Base-by-base conservation (phyloP, 2,329 filamentous ascomycete genomes). In the Phialophora chinensis region DNA sequence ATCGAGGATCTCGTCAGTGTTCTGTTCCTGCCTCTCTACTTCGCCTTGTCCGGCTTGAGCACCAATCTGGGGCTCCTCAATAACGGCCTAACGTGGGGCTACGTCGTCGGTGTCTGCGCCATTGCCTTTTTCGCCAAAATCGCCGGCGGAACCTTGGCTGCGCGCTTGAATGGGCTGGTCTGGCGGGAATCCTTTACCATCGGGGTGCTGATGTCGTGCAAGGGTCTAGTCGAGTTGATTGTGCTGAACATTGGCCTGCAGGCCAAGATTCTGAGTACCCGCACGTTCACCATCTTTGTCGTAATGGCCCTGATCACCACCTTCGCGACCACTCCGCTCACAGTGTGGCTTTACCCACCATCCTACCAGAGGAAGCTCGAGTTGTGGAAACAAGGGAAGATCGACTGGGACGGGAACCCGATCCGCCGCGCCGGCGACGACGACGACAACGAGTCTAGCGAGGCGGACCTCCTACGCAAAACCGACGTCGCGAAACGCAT, bases 171-270 rank as follows among this genome's bases (percentile, higher is more conserved):
- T 73, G 92, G 90, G 29, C 82, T 97, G 59, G 85, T 96, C 1
- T 98, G 94, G 94, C 87, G 93, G 66, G 94, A 98, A 77, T 93
- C 91, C 65, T 86, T 96, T 35, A 88, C 92, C 1, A 95, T 98
- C 71, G 94, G 94, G 14, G 88, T 90, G 17, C 80, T 97, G 73
- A 98, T 98, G 94, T 96, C 92, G 79, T 98, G 94, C 79, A 98
- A 98, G 78, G 94, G 94, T 73, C 83, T 98, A 10, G 93, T 97
- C 0, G 93, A 97, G 77, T 82, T 98, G 60, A 97, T 98, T 76
- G 93, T 97, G n/a, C 47, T 63, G 84, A 91, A 91, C 74, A 92
- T 98, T 72, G 92, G 93, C 53, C 83, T 93, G 2, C 89, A 94
- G 80, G 92, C 93, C 23, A 88, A 87, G 42, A 96, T 96, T 67